A percentile compares a stretch with the other conserved stretches of the same genome.
Conservation (phyloP, 306 rosid genomes). For the Vigna unguiculata region DNA sequence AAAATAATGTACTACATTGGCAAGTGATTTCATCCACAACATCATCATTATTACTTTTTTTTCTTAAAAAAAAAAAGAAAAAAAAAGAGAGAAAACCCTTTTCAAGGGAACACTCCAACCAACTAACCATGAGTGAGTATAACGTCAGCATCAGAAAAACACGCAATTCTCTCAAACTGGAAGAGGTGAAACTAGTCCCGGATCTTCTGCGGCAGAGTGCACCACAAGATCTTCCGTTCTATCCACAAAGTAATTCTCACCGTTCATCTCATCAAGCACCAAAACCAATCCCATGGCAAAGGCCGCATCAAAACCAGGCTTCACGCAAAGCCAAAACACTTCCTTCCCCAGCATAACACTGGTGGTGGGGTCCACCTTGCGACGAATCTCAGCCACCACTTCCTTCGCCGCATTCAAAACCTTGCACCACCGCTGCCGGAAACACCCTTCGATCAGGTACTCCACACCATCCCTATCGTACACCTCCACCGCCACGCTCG, state of each 20-base stretch:
- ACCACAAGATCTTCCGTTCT: conserved; percentile 43
- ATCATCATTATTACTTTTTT: background rate
- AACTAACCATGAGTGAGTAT: background rate
- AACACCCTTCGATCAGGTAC: conserved; percentile 84
- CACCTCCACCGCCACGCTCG: conserved; percentile 71
- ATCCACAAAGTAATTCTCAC: conserved; percentile 49
- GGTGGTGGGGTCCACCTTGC: conserved; percentile 87
- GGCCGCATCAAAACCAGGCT: conserved; percentile 84
- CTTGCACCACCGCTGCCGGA: conserved; percentile 70
- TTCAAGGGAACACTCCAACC: background rate
- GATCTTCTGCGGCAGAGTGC: conserved; percentile 56
- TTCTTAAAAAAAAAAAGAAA: background rate
- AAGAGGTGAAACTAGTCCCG: background rate
- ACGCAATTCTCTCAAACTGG: background rate
- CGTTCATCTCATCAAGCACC: conserved; percentile 84
- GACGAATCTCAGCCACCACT: conserved; percentile 82
- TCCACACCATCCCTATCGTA: conserved; percentile 55
- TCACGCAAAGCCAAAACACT: conserved; percentile 80
- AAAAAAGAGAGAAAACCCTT: background rate
- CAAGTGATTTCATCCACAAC: background rate
- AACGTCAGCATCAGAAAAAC: background rate
- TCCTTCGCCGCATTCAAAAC: conserved; percentile 52
- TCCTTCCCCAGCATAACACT: conserved; percentile 86
- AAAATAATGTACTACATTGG: background rate
- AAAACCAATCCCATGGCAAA: conserved; percentile 90